Evolutionary conservation across 768 basidiomycete species (phyloP).

Genomic region (Termitomyces sp.): DNA sequence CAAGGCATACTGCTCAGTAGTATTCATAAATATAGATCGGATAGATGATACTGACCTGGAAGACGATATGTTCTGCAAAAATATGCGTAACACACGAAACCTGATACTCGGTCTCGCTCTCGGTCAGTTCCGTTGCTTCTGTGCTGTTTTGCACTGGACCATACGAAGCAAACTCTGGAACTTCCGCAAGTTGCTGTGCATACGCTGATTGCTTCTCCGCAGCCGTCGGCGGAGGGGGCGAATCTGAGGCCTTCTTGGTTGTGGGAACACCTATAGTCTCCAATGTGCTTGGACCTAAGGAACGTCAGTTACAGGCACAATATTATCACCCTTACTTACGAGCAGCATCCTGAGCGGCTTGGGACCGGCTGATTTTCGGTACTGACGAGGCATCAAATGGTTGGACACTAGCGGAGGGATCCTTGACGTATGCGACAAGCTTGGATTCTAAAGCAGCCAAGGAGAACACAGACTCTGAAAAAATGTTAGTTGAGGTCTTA

Average conservation of each 20-base stretch:
- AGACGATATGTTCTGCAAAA: conserved; percentile 92
- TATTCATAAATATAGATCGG: neutral
- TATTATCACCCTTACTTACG: conserved; percentile 47
- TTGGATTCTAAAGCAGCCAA: conserved; percentile 86
- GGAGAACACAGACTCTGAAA: conserved; percentile 88
- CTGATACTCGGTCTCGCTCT: conserved; percentile 97
- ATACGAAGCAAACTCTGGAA: conserved; percentile 83
- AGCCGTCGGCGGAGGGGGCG: conserved; percentile 74
- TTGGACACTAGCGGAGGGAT: conserved; percentile 61
- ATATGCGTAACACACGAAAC: conserved; percentile 96
- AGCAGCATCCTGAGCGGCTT: conserved; percentile 84
- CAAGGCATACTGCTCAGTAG: neutral
- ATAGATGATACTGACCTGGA: conserved; percentile 65
- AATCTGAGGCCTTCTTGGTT: conserved; percentile 51
- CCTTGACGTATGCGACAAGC: conserved; percentile 91
- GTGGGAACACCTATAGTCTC: conserved; percentile 80
- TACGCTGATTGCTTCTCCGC: conserved; percentile 89
- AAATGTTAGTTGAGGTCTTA: conserved; percentile 5
- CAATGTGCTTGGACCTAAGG: conserved; percentile 76
- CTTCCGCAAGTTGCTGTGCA: conserved; percentile 76
- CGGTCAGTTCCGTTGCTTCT: conserved; percentile 81
- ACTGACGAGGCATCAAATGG: conserved; percentile 84
- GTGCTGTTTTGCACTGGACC: conserved; percentile 88
- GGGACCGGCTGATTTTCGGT: conserved; percentile 92
- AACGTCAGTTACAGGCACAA: conserved; percentile 5